Evolutionary conservation across 2,329 filamentous ascomycete species (phyloP), one percentile per base, ranked within the genome.

Genomic region (Nigrospora oryzae): DNA sequence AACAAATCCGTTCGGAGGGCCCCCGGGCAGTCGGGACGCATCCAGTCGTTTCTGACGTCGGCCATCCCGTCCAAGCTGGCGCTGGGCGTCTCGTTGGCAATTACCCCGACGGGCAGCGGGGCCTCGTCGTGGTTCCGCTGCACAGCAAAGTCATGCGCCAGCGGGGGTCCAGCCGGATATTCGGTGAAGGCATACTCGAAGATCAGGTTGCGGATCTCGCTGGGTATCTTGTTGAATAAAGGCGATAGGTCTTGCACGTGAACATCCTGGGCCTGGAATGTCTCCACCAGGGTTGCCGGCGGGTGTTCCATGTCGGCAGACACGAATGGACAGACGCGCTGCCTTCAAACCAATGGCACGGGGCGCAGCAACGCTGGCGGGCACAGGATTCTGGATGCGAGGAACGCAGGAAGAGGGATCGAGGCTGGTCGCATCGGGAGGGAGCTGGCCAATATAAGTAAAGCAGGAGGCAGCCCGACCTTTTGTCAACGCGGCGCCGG

Each of bases 181-280:
- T 59, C 61, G 11, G 56, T 54, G 1, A 63, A 51, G 8, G 59
- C 59, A 36, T 56, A 59, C 19, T 53, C 50, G 50, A 61, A 66
- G 37, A 67, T 63, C n/a, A 55, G 36, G 19, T 56, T 51, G n/a
- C 64, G 51, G 34, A 64, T 52, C 46, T 65, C 63, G n/a, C 52
- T 31, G 8, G 61, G 60, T 14, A 63, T 45, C 12, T 34, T 41
- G 14, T 47, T 42, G 36, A 46, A 53, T 5, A 56, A 40, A 3
- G 54, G 54, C 19, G 51, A 56, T 12, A 49, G 42, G n/a, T 44
- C 30, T 38, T 56, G 54, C n/a, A 45, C 45, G 36, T 54, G 43
- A 36, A 55, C 23, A 3, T 43, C 34, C 19, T 42, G 32, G 13
- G 8, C n/a, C 33, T 30, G 19, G 14, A 36, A 14, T 4, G n/a